Evolutionary conservation across 31 red algal species (phyloP), one percentile per base, ranked within the genome.

Genomic region (Pterothamnion heteromorphum): DNA sequence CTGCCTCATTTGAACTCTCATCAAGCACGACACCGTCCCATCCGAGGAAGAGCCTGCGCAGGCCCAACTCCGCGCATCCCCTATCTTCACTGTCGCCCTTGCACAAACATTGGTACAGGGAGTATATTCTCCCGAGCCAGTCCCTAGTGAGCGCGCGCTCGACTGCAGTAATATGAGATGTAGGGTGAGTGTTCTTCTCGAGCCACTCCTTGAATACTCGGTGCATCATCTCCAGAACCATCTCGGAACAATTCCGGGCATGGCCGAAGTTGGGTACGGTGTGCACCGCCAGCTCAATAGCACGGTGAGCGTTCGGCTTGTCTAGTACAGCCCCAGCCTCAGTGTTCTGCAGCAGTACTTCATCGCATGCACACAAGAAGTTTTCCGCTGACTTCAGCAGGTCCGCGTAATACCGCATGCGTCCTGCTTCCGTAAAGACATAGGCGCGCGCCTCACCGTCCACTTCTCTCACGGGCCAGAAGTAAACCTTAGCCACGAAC

Each of bases 221-320:
- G 82, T 86, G 4, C 35, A 43, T 23, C 3, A 36, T 44, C n/a
- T n/a, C n/a, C n/a, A n/a, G n/a, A n/a, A n/a, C n/a, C n/a, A n/a
- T n/a, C n/a, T n/a, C n/a, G n/a, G 82, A 86, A 18, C 2, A 86
- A 86, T 86, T 86, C 35, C 26, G 26, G 3, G 82, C 82, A 18
- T 86, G 82, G 2, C 82, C 82, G 35, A 37, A 86, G 4, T 0
- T 39, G 26, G 26, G 3, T 3, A 86, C 41, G 4, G 82, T 86
- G 3, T 86, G 82, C 30, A 4, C 0, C 4, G 3, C 0, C 0
- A 86, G 82, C 82, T 86, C n/a, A 3, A 86, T 3, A 3, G 82
- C 2, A 18, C 82, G 82, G n/a, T 86, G 82, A 2, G 82, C 82
- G 3, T 86, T 86, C 3, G n/a, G 0, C 23, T 91, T 84, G 0